Percentiles rank a stretch among this genome's conserved stretches.
Conservation (phyloP, 139 green algal genomes). For the Chlorella sp. region DNA sequence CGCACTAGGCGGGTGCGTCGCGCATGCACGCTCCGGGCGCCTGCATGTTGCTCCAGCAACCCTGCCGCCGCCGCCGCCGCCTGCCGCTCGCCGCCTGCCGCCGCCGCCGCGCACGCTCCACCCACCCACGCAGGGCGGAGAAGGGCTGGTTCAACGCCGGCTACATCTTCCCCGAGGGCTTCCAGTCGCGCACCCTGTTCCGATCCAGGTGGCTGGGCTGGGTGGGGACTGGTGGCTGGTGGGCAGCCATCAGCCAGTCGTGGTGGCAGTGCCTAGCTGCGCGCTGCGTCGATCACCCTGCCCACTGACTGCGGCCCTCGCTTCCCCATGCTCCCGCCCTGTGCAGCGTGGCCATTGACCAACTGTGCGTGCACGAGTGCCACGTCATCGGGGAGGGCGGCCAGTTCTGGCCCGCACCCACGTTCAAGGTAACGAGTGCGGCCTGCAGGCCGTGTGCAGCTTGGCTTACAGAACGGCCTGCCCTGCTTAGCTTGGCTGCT, state of each 20-base stretch:
- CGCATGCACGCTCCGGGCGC: too few relatives aligned
- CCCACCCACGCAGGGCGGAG: constrained; percentile 39
- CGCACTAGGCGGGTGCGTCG: constrained; percentile 47
- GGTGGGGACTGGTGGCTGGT: too few relatives aligned
- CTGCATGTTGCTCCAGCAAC: too few relatives aligned
- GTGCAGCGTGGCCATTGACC: constrained; percentile 57
- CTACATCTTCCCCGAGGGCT: constrained; percentile 95
- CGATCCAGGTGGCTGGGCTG: constrained; percentile 40
- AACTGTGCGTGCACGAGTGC: constrained; percentile 84
- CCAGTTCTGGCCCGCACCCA: constrained; percentile 77
- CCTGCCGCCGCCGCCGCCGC: too few relatives aligned
- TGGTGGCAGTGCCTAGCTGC: not conserved
- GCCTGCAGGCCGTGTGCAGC: not conserved
- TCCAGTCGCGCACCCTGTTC: constrained; percentile 81
- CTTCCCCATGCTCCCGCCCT: not conserved
- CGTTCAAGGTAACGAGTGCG: constrained; percentile 82
- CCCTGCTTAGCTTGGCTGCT: not conserved
- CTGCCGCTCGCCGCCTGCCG: too few relatives aligned
- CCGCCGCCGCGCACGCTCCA: too few relatives aligned
- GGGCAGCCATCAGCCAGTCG: too few relatives aligned
- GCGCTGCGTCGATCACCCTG: not conserved
- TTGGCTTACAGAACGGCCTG: not conserved
- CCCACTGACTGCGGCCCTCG: not conserved
- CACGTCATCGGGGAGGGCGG: constrained; percentile 77
- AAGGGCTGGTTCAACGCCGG: constrained; percentile 86